Evolutionary conservation across 2,329 filamentous ascomycete genomes (phyloP).

Genomic region (Epichloe coenophiala): DNA sequence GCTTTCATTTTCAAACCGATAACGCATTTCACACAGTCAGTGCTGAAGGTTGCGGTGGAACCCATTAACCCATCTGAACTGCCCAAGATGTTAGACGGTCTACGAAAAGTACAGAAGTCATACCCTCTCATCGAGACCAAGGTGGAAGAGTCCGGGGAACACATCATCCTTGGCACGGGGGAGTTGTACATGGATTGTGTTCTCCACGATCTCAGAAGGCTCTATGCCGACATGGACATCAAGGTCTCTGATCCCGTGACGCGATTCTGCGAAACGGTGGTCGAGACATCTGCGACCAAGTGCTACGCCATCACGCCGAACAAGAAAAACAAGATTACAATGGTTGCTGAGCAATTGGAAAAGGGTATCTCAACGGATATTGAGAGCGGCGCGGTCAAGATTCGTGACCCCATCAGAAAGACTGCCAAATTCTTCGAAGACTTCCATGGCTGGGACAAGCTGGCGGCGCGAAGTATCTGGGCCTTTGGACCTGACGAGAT

Average conservation of each 20-base stretch:
- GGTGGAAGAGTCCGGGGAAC: conserved; percentile 97
- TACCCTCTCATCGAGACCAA: conserved; percentile 94
- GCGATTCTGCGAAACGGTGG: conserved; percentile 93
- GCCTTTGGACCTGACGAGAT: conserved; percentile 93
- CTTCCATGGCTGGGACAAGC: conserved; percentile 90
- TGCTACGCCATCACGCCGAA: conserved; percentile 97
- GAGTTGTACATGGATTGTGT: conserved; percentile 99
- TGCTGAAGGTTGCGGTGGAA: conserved; percentile 95
- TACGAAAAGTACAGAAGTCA: conserved; percentile 94
- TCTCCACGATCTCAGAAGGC: conserved; percentile 75
- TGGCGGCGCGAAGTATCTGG: conserved; percentile 93
- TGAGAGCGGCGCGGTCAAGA: conserved; percentile 77
- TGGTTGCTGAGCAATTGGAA: conserved; percentile 93
- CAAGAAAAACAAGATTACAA: conserved; percentile 98
- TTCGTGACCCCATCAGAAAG: conserved; percentile 83
- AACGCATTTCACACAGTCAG: conserved; percentile 89
- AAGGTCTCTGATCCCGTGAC: conserved; percentile 98
- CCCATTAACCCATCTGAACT: conserved; percentile 96
- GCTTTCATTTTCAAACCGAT: conserved; percentile 92
- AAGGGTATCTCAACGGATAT: conserved; percentile 93
- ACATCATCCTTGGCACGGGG: conserved; percentile 91
- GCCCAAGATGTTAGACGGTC: conserved; percentile 95
- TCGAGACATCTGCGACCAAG: conserved; percentile 93
- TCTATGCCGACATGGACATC: conserved; percentile 99
- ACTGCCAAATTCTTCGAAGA: conserved; percentile 96